These are phyloP conservation scores for Podaxis sp. DNA, from an alignment of 768 basidiomycete species.

Conservation along the genomic window DNA sequence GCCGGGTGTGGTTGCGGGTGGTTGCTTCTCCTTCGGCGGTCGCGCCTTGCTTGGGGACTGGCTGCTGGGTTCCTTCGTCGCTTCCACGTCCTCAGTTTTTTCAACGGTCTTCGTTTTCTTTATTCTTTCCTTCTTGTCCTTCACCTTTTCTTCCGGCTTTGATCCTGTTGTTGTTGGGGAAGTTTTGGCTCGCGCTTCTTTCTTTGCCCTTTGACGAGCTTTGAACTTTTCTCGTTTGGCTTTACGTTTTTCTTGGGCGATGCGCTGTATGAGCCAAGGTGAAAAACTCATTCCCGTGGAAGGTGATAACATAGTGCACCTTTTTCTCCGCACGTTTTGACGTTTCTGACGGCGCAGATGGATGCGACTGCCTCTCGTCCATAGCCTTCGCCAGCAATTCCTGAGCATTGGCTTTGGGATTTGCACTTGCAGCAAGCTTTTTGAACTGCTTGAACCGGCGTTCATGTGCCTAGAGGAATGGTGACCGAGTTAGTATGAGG, in stretches of 20 bases:
- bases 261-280: slow-evolving; percentile 33
- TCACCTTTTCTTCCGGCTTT: slow-evolving; percentile 12
- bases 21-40: no score
- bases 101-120: slow-evolving; percentile 3
- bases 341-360: slow-evolving; percentile 18
- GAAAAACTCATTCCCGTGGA: background rate
- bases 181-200: slow-evolving; percentile 8
- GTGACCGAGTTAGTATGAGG: background rate
- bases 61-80: background rate
- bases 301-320: slow-evolving; percentile 29
- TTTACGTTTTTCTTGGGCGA: slow-evolving; percentile 36
- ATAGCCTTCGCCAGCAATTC: slow-evolving; percentile 30
- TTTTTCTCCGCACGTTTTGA: slow-evolving; percentile 65
- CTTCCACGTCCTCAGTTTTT: background rate
- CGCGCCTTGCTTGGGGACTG: background rate
- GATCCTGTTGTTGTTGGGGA: background rate
- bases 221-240: slow-evolving; percentile 48
- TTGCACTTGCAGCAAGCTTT: slow-evolving; percentile 31
- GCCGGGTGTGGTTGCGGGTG: background rate
- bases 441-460: slow-evolving; percentile 54
- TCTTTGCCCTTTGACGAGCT: slow-evolving; percentile 36
- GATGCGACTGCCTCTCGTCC: slow-evolving; percentile 22
- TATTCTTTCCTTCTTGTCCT: slow-evolving; percentile 8
- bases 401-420: slow-evolving; percentile 45
- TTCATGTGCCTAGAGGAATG: slow-evolving; percentile 49